Percentiles rank a stretch among this genome's conserved stretches.
Conservation (phyloP, 495 filamentous ascomycete species). For the Xylaria scruposa region DNA sequence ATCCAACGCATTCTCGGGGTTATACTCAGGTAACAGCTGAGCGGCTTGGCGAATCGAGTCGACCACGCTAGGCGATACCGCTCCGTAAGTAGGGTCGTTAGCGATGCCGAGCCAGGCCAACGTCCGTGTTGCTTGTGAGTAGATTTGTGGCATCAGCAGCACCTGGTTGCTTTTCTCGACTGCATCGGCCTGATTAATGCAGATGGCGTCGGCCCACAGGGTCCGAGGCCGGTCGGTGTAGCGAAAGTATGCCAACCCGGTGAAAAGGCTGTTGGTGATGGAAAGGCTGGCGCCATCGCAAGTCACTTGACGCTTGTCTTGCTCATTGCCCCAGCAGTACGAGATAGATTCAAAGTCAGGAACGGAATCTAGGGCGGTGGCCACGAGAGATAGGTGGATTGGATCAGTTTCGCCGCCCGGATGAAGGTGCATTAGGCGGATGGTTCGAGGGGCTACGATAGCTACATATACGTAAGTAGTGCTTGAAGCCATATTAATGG, state of each 20-base stretch:
- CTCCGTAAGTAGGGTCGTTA: conserved; percentile 20
- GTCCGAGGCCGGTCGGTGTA: conserved; percentile 29
- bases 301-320: conserved; percentile 25
- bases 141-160: conserved; percentile 45
- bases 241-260: conserved; percentile 40
- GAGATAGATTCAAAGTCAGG: conserved; percentile 46
- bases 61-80: conserved; percentile 17
- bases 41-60: conserved; percentile 22
- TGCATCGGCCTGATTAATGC: conserved; percentile 47
- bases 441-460: conserved; percentile 11
- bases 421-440: conserved; percentile 31
- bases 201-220: conserved; percentile 49
- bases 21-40: conserved; percentile 21
- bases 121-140: conserved; percentile 36
- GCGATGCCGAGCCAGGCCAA: conserved; percentile 45
- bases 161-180: conserved; percentile 45
- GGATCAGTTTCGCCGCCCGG: conserved; percentile 28
- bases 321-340: conserved; percentile 45
- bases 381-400: conserved; percentile 25
- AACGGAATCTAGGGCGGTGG: conserved; percentile 18
- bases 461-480: conserved; percentile 6
- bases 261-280: conserved; percentile 38
- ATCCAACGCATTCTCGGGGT: conserved; percentile 6
- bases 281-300: conserved; percentile 35
- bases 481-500: conserved; percentile 2